phyloP scores from a whole-genome alignment of 352 stramenopile species.

The Blastocystis sp. region DNA sequence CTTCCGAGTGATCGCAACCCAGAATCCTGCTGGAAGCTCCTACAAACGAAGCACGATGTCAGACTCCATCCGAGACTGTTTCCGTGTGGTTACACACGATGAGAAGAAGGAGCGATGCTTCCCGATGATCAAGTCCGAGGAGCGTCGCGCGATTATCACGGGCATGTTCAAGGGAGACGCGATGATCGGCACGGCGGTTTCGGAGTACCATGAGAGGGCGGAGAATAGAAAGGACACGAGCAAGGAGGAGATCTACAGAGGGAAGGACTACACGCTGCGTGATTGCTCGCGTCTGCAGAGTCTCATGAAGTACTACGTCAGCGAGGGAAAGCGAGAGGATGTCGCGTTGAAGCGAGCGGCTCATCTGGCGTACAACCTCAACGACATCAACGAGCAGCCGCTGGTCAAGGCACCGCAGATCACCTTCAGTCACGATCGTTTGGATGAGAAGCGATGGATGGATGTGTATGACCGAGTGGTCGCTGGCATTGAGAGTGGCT shows the following conservation, averaged over 20 bases:
- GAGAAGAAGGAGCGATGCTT: neutral
- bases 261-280: constrained; percentile 23
- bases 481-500: neutral
- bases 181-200: neutral
- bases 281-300: constrained; percentile 12
- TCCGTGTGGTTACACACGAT: neutral
- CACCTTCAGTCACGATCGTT: neutral
- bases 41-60: neutral
- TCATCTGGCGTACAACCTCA: constrained; percentile 21
- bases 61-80: neutral
- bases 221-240: neutral
- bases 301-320: neutral
- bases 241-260: neutral
- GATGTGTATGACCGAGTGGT: constrained; percentile 8
- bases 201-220: neutral
- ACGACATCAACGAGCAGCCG: neutral
- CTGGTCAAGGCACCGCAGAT: neutral
- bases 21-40: constrained; percentile 2
- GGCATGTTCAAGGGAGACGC: neutral
- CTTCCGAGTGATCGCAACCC: constrained; percentile 63
- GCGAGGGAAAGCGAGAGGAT: neutral
- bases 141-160: neutral
- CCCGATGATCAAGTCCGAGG: neutral
- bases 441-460: constrained; percentile 12
- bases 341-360: neutral